Percentiles rank a stretch among this genome's conserved stretches.
Evolutionary conservation across 2,329 filamentous ascomycete genomes (phyloP).

Genomic region (Mycogone perniciosa): DNA sequence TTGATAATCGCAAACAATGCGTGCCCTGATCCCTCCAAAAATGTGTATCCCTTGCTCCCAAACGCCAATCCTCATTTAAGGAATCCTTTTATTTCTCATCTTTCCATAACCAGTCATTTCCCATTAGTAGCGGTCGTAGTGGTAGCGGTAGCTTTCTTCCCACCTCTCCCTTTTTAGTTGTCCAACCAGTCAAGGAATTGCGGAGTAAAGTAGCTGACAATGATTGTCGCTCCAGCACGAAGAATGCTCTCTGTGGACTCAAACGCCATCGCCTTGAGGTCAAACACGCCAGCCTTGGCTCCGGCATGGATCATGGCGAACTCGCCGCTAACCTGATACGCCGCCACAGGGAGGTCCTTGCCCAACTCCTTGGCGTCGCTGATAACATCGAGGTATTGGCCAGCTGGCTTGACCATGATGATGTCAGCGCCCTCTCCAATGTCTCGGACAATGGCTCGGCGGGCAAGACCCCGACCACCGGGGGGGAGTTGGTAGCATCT

Average conservation of each 20-base stretch:
- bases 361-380: constrained; percentile 93
- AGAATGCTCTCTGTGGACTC: constrained; percentile 92
- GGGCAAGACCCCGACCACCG: constrained; percentile 82
- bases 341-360: constrained; percentile 83
- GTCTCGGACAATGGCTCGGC: constrained; percentile 83
- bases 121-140: neutral
- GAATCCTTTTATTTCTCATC: neutral
- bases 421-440: constrained; percentile 93
- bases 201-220: constrained; percentile 91
- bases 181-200: constrained; percentile 65
- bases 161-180: constrained; percentile 29
- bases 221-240: constrained; percentile 84
- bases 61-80: constrained; percentile 4
- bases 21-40: neutral
- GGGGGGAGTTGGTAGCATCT: constrained; percentile 96
- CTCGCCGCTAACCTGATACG: constrained; percentile 95
- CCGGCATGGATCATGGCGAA: constrained; percentile 97
- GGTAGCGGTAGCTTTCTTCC: neutral
- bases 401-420: constrained; percentile 98
- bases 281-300: constrained; percentile 93
- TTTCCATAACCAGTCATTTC: neutral
- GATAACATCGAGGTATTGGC: constrained; percentile 95
- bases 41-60: neutral
- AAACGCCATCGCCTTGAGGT: constrained; percentile 88
- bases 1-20: too few species aligned